Percentiles rank a stretch among this genome's conserved stretches.
Conservation (phyloP, 495 filamentous ascomycete genomes). For the Xylaria curta region DNA sequence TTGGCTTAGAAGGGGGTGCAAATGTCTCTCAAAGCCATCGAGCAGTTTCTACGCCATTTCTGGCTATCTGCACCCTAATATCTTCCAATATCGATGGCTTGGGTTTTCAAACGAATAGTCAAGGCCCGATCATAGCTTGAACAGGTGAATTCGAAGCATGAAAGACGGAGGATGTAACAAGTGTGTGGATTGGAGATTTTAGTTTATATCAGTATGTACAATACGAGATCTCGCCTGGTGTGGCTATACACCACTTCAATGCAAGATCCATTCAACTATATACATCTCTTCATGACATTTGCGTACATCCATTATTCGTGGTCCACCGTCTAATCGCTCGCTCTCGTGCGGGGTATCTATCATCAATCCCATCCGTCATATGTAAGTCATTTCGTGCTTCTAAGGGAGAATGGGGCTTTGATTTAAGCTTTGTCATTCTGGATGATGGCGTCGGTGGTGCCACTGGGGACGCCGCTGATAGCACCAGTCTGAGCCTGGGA, state of each 20-base stretch:
- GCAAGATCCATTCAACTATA: constrained; percentile 9
- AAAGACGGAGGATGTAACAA: neutral
- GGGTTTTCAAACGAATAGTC: neutral
- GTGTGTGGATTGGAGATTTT: neutral
- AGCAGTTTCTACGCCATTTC: neutral
- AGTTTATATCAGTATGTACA: constrained; percentile 19
- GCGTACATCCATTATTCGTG: neutral
- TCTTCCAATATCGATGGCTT: neutral
- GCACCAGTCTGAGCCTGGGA: constrained; percentile 40
- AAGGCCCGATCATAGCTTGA: neutral
- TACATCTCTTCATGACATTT: constrained; percentile 20
- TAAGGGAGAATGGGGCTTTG: neutral
- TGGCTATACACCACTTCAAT: constrained; percentile 5
- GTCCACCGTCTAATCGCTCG: constrained; percentile 2
- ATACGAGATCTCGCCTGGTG: neutral
- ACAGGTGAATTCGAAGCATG: neutral
- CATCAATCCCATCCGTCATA: constrained; percentile 15
- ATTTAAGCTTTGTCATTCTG: constrained; percentile 51
- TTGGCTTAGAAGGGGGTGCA: neutral
- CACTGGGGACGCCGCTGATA: constrained; percentile 47
- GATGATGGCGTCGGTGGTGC: constrained; percentile 54
- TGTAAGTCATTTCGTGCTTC: neutral
- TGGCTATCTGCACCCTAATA: neutral
- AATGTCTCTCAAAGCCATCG: neutral
- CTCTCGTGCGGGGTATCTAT: constrained; percentile 17